Evolutionary conservation across 306 rosid species (phyloP).

Genomic region (Adenanthera pavonina): DNA sequence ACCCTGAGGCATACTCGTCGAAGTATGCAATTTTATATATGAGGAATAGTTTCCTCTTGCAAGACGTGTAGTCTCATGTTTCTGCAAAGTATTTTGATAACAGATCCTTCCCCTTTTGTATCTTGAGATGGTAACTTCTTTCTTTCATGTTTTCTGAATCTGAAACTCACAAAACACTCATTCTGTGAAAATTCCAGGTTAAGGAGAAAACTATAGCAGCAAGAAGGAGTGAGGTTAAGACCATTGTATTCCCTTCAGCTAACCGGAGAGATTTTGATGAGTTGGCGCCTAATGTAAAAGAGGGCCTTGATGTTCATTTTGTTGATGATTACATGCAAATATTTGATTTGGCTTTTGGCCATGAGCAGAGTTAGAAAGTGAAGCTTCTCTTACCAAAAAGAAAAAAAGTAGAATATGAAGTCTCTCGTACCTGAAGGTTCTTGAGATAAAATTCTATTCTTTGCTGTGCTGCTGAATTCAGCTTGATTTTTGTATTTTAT

Average conservation of each 20-base stretch:
- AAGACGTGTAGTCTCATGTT: background rate
- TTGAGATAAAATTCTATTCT: slow-evolving; percentile 38
- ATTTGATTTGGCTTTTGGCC: slow-evolving; percentile 70
- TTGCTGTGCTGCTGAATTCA: slow-evolving; percentile 45
- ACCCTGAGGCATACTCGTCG: background rate
- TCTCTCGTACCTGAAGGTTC: slow-evolving; percentile 27
- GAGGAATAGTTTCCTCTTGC: background rate
- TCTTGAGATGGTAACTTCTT: slow-evolving; percentile 9
- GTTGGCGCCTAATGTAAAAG: slow-evolving; percentile 85
- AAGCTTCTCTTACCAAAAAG: slow-evolving; percentile 14
- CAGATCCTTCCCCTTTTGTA: background rate
- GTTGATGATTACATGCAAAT: slow-evolving; percentile 85
- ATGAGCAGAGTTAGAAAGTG: slow-evolving; percentile 43
- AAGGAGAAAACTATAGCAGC: slow-evolving; percentile 99
- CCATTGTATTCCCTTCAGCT: slow-evolving; percentile 88
- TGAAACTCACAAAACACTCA: slow-evolving; percentile 28
- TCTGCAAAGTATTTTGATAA: background rate
- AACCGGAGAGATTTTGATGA: slow-evolving; percentile 93
- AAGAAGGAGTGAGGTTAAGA: slow-evolving; percentile 83
- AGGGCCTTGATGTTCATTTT: slow-evolving; percentile 94
- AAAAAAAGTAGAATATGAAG: slow-evolving; percentile 8
- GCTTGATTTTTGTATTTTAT: slow-evolving; percentile 43
- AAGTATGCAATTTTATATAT: background rate
- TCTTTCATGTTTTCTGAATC: slow-evolving; percentile 26
- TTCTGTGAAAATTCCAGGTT: slow-evolving; percentile 64